A percentile compares a stretch with the other conserved stretches of the same genome.
Evolutionary conservation across 1,284 basidiomycete genomes (phyloP).

Genomic region (Fomitopsis betulina): DNA sequence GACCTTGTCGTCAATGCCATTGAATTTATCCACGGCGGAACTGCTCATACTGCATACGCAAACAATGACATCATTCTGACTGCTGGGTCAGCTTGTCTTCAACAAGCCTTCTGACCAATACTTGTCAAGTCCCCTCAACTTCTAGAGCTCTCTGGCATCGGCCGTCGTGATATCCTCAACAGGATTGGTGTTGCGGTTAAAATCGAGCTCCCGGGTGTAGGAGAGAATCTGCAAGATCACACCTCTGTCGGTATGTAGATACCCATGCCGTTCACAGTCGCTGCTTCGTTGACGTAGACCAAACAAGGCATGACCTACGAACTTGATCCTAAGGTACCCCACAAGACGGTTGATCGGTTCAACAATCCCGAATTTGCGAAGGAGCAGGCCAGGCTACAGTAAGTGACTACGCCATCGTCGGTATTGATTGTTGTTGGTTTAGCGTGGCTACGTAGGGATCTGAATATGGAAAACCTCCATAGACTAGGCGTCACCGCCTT

Average conservation of each 20-base stretch:
- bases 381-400: conserved; percentile 11
- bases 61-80: conserved; percentile 22
- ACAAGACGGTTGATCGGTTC: conserved; percentile 9
- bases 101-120: neutral
- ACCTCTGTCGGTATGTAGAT: conserved; percentile 5
- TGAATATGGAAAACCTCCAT: conserved; percentile 6
- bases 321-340: conserved; percentile 2
- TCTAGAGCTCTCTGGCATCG: conserved; percentile 38
- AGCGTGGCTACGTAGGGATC: conserved; percentile 2
- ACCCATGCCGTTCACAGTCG: neutral
- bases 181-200: conserved; percentile 25
- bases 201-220: conserved; percentile 26
- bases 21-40: conserved; percentile 19
- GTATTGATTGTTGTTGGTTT: neutral
- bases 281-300: no score
- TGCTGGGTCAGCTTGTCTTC: conserved; percentile 18
- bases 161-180: conserved; percentile 23
- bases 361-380: conserved; percentile 8
- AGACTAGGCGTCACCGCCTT: conserved; percentile 8
- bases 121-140: conserved; percentile 30
- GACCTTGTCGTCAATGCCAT: conserved; percentile 20
- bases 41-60: conserved; percentile 14
- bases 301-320: conserved; percentile 8
- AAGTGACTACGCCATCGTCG: neutral
- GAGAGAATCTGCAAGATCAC: conserved; percentile 37